A percentile compares a stretch with the other conserved stretches of the same genome.
Conservation (phyloP, 208 protist genomes). For the Naegleria fowleri region DNA sequence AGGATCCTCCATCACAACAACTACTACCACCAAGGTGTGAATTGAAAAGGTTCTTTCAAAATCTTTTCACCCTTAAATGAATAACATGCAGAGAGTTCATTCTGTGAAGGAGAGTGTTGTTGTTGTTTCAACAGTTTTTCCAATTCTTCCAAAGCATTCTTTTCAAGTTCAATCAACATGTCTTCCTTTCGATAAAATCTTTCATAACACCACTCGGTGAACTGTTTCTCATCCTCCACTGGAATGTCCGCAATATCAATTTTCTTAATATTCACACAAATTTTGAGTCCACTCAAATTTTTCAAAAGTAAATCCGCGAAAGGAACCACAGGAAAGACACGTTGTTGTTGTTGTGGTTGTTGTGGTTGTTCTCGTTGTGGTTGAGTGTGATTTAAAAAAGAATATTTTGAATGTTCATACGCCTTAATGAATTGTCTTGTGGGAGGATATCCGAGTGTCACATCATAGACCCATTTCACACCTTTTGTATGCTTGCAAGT, state of each 20-base stretch:
- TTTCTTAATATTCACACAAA: constrained; percentile 14
- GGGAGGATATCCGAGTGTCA: background rate
- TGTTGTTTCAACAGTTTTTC: background rate
- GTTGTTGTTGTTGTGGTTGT: background rate
- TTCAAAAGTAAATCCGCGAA: background rate
- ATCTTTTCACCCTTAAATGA: background rate
- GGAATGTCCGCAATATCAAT: background rate
- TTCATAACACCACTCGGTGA: background rate
- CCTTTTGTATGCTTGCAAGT: background rate
- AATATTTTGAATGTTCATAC: no score
- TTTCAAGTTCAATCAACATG: background rate
- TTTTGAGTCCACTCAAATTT: background rate
- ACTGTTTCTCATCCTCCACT: background rate
- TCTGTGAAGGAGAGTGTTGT: background rate
- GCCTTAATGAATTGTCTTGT: background rate
- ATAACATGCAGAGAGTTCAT: background rate
- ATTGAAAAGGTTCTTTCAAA: background rate
- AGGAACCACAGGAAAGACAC: background rate
- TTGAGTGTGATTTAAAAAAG: no score
- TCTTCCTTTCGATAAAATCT: constrained; percentile 4
- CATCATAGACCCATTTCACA: background rate
- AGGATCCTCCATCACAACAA: no score
- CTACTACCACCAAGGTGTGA: background rate
- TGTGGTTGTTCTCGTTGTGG: no score
- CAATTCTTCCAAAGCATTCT: background rate